A percentile compares a stretch with the other conserved stretches of the same genome.
Evolutionary conservation across 768 basidiomycete genomes (phyloP).

Genomic region (Strobilomyces confusus): DNA sequence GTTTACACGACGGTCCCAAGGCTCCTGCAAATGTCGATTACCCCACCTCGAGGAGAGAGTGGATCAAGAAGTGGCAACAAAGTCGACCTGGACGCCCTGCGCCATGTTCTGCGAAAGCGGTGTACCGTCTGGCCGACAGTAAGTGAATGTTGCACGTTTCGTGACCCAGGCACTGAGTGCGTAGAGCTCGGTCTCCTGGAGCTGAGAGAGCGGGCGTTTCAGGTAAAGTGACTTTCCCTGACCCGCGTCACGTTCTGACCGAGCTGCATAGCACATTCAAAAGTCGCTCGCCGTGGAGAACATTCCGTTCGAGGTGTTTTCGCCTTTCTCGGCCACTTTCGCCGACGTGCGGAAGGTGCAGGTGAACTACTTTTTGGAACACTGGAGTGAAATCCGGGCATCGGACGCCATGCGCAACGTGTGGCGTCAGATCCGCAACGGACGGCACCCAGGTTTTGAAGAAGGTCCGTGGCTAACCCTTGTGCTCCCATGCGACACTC

Average conservation of each 20-base stretch:
- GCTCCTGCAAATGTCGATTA: slow-evolving; percentile 12
- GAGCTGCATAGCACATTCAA: slow-evolving; percentile 57
- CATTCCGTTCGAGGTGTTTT: slow-evolving; percentile 83
- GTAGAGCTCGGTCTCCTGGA: slow-evolving; percentile 69
- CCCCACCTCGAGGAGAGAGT: slow-evolving; percentile 50
- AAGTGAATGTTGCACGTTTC: slow-evolving; percentile 23
- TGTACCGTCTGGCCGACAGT: slow-evolving; percentile 83
- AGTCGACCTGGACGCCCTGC: slow-evolving; percentile 57
- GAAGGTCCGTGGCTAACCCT: slow-evolving; percentile 49
- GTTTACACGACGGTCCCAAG: slow-evolving; percentile 23
- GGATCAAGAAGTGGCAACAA: slow-evolving; percentile 69
- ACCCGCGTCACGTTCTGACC: slow-evolving; percentile 1
- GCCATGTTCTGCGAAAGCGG: slow-evolving; percentile 82
- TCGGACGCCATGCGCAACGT: slow-evolving; percentile 81
- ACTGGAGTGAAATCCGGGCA: slow-evolving; percentile 81
- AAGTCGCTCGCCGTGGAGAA: slow-evolving; percentile 74
- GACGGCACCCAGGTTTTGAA: slow-evolving; percentile 84
- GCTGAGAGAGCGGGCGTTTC: slow-evolving; percentile 69
- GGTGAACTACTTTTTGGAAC: slow-evolving; percentile 71
- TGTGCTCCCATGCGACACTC: not conserved
- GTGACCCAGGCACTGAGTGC: not conserved
- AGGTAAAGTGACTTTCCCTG: slow-evolving; percentile 21
- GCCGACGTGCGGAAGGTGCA: slow-evolving; percentile 81
- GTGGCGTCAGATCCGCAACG: slow-evolving; percentile 81
- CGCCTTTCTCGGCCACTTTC: slow-evolving; percentile 77